Percentiles rank a stretch among this genome's conserved stretches.
Conservation (phyloP, 371 early-diverging fungal species). For the Furculomyces boomerangus region DNA sequence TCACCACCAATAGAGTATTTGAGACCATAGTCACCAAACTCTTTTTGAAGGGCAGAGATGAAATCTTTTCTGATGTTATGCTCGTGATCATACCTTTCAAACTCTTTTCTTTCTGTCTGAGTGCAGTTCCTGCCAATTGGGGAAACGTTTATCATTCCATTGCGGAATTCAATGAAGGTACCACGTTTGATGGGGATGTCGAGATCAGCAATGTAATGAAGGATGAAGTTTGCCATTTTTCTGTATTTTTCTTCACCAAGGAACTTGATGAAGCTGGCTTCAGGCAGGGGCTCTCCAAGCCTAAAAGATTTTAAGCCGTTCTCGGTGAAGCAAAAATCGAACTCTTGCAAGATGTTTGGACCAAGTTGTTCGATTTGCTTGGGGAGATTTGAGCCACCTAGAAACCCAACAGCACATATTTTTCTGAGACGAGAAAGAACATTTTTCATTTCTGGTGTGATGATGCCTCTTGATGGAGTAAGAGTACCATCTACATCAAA, state of each 20-base stretch:
- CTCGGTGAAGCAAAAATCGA: slow-evolving; percentile 98
- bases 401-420: slow-evolving; percentile 92
- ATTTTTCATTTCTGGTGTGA: slow-evolving; percentile 62
- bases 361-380: slow-evolving; percentile 99
- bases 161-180: slow-evolving; percentile 97
- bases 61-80: slow-evolving; percentile 71
- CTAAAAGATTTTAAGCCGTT: slow-evolving; percentile 97
- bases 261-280: slow-evolving; percentile 79
- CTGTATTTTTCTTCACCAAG: slow-evolving; percentile 95
- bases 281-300: slow-evolving; percentile 39
- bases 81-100: slow-evolving; percentile 80
- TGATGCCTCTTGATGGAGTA: slow-evolving; percentile 84
- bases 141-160: slow-evolving; percentile 98
- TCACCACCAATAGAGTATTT: slow-evolving; percentile 99
- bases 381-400: slow-evolving; percentile 94
- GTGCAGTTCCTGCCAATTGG: slow-evolving; percentile 98
- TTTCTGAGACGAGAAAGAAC: slow-evolving; percentile 69
- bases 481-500: slow-evolving; percentile 99
- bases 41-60: slow-evolving; percentile 62
- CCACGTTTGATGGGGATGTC: slow-evolving; percentile 96
- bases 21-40: slow-evolving; percentile 77
- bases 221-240: slow-evolving; percentile 81
- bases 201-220: slow-evolving; percentile 88
- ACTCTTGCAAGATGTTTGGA: slow-evolving; percentile 44
- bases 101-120: slow-evolving; percentile 81